phyloP scores from a whole-genome alignment of 2,329 filamentous ascomycete genomes.

The Thelonectria discophora region DNA sequence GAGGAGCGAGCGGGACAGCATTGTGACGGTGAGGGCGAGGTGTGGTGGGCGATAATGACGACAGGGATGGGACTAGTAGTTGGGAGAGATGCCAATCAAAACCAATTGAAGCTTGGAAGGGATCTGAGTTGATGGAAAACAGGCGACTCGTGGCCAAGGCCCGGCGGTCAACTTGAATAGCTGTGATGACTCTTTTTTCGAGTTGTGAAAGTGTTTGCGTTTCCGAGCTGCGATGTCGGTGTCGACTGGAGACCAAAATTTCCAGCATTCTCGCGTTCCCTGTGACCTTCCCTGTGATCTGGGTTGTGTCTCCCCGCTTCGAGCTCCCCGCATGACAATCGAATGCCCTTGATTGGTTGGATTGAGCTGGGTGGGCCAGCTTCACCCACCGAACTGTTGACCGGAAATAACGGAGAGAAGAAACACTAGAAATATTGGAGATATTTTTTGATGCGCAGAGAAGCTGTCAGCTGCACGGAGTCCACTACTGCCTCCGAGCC shows the following conservation, averaged over 20 bases:
- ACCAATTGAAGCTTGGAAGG: conserved; percentile 36
- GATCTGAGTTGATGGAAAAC: conserved; percentile 20
- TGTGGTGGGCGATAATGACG: conserved; percentile 13
- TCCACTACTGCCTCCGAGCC: not conserved
- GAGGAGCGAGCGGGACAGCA: conserved; percentile 44
- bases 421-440: not conserved
- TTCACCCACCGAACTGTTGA: conserved; percentile 4
- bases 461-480: not conserved
- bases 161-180: conserved; percentile 18
- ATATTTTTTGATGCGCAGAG: not conserved
- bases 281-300: conserved; percentile 50
- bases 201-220: conserved; percentile 33
- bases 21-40: conserved; percentile 30
- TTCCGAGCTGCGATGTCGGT: conserved; percentile 43
- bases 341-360: conserved; percentile 27
- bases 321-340: conserved; percentile 45
- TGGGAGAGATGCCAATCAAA: conserved; percentile 8
- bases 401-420: conserved; percentile 12
- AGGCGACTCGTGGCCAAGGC: conserved; percentile 22
- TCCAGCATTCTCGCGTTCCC: conserved; percentile 35
- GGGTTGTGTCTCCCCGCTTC: conserved; percentile 26
- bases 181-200: conserved; percentile 17
- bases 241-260: conserved; percentile 41
- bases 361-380: conserved; percentile 21
- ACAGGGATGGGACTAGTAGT: conserved; percentile 8